phyloP scores from a whole-genome alignment of 2,329 filamentous ascomycete genomes.

The Cladosporium sp. region DNA sequence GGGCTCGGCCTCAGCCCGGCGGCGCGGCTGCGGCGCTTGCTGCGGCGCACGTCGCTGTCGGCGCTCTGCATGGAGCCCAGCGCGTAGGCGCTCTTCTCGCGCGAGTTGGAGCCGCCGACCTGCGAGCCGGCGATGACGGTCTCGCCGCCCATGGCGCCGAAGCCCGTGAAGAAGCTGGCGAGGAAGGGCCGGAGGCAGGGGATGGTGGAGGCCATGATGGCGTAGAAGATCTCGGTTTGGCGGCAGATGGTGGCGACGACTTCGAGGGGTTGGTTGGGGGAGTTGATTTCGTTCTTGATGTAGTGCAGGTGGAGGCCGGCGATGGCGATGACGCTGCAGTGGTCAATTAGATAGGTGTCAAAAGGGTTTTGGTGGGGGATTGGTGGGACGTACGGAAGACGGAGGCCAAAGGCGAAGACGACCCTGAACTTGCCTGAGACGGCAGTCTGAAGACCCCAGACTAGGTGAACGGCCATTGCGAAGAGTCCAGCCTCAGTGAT shows the following conservation, averaged over 20 bases:
- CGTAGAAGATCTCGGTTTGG: constrained; percentile 32
- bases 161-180: constrained; percentile 31
- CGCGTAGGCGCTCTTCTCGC: background rate
- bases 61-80: constrained; percentile 5
- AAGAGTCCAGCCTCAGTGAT: constrained; percentile 16
- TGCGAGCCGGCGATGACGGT: constrained; percentile 11
- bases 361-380: constrained; percentile 20
- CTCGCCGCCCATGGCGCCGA: constrained; percentile 18
- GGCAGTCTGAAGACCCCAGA: constrained; percentile 9
- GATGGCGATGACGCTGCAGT: constrained; percentile 35
- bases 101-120: constrained; percentile 3
- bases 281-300: constrained; percentile 26
- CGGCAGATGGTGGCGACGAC: constrained; percentile 32
- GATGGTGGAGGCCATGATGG: constrained; percentile 33
- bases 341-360: background rate
- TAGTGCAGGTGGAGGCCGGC: constrained; percentile 35
- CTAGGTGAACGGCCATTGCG: constrained; percentile 2
- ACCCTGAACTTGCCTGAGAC: constrained; percentile 2
- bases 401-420: constrained; percentile 7
- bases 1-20: background rate
- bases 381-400: background rate
- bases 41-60: background rate
- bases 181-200: constrained; percentile 33
- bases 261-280: constrained; percentile 35
- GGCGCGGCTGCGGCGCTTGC: background rate